Base-by-base conservation (phyloP, 2,329 filamentous ascomycete genomes). In the Zymoseptoria ardabiliae region DNA sequence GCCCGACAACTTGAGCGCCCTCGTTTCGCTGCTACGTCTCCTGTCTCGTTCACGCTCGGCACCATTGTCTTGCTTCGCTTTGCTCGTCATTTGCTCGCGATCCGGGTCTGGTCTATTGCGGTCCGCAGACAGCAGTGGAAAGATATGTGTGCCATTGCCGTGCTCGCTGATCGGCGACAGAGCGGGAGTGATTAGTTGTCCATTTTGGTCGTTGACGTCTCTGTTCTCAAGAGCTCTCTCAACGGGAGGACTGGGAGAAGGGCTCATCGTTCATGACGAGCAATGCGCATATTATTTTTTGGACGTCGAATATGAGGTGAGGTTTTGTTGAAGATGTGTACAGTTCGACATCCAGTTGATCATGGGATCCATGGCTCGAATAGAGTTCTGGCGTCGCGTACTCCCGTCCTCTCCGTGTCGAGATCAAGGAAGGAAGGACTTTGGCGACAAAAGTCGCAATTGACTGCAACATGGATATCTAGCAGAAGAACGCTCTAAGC, bases 151-250 rank as follows among this genome's bases (percentile, higher is more conserved):
- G 19, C 52, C 53, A 28, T 58, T 50, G 19, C 53, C 61, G 23
- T 62, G 53, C 56, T 62, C 61, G 35, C 56, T 58, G 54, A 60
- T 61, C 8, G 64, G 60, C n/a, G 63, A 63, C 17, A 62, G 57
- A 8, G 59, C 56, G 20, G 59, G 59, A 11, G 63, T 64, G 13
- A 52, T 48, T 41, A 66, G 59, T 50, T 65, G 62, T 50, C 51
- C 60, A 54, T 62, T 62, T n/a, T 35, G 35, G 11, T 50, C 25
- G 10, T 21, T 50, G 25, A 57, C 30, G 41, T 54, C 20, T n/a
- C 45, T 58, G 22, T 54, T 45, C 9, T 53, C 49, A n/a, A 30
- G 22, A n/a, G 22, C 17, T 30, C 53, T 58, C 30, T 62, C 58
- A 58, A 25, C 60, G 53, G 58, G 23, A 28, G 22, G 23, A 19